These are phyloP conservation scores for Paraurostyla sp. DNA, from an alignment of 73 alveolate genomes.

Conservation along the genomic window DNA sequence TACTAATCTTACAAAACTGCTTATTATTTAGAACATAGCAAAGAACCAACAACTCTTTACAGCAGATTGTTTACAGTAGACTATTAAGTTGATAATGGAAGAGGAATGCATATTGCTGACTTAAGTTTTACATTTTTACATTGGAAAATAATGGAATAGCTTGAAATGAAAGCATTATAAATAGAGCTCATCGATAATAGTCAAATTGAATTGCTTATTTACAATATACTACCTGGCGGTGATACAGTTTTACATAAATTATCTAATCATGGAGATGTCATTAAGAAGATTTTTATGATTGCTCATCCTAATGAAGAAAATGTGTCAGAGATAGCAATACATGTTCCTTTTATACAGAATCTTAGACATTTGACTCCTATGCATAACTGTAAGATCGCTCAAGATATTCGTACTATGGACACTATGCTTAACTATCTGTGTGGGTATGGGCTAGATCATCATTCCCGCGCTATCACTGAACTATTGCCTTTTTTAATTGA, in stretches of 20 bases:
- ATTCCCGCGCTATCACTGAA: conserved; percentile 38
- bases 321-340: conserved; percentile 9
- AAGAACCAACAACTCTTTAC: conserved; percentile 20
- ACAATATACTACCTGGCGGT: conserved; percentile 48
- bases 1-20: conserved; percentile 42
- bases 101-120: conserved; percentile 53
- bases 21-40: neutral
- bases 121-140: conserved; percentile 44
- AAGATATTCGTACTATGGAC: conserved; percentile 42
- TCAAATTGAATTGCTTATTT: conserved; percentile 22
- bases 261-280: neutral
- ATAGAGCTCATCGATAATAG: conserved; percentile 13
- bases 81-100: conserved; percentile 47
- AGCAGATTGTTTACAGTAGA: conserved; percentile 22
- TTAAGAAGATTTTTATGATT: conserved; percentile 1
- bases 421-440: conserved; percentile 38
- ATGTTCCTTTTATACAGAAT: conserved; percentile 47
- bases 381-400: conserved; percentile 4
- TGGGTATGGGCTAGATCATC: conserved; percentile 54
- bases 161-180: conserved; percentile 7
- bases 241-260: conserved; percentile 35
- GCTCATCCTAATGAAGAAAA: conserved; percentile 61
- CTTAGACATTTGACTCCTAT: conserved; percentile 15
- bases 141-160: conserved; percentile 56
- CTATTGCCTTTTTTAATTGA: conserved; percentile 27